These are phyloP conservation scores for Crithidia fasciculata DNA, from an alignment of 208 protist genomes.

Conservation along the genomic window DNA sequence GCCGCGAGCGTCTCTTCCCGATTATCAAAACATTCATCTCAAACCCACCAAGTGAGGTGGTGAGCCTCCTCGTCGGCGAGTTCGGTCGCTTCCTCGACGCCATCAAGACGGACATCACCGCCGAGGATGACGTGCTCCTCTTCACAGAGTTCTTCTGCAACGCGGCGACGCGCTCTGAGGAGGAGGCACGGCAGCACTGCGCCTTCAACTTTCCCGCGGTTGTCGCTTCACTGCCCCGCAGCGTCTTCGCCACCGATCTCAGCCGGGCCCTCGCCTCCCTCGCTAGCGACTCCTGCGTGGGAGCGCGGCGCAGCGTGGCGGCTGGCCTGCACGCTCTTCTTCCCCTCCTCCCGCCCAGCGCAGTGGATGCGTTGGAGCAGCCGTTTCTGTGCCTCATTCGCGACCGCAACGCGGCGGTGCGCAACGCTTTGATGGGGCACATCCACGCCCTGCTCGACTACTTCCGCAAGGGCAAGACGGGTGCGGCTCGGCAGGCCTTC, in stretches of 20 bases:
- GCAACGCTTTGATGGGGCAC: constrained; percentile 57
- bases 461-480: constrained; percentile 60
- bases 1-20: constrained; percentile 82
- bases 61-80: constrained; percentile 81
- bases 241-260: constrained; percentile 74
- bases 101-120: constrained; percentile 84
- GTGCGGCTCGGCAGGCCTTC: constrained; percentile 43
- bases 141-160: constrained; percentile 86
- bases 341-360: constrained; percentile 60
- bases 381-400: constrained; percentile 72
- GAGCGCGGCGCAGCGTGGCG: constrained; percentile 71
- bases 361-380: constrained; percentile 61
- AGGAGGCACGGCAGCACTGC: constrained; percentile 76
- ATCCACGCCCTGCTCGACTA: constrained; percentile 69
- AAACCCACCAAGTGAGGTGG: constrained; percentile 83
- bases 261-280: constrained; percentile 63
- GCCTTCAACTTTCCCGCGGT: constrained; percentile 92
- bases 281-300: constrained; percentile 55
- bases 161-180: constrained; percentile 57
- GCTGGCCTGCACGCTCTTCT: constrained; percentile 89
- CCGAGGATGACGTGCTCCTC: constrained; percentile 78
- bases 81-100: constrained; percentile 88
- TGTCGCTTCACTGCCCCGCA: constrained; percentile 76
- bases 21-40: constrained; percentile 90
- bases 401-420: constrained; percentile 64